A percentile compares a stretch with the other conserved stretches of the same genome.
Evolutionary conservation across 106 monocot genomes (phyloP).

Genomic region (Platanthera guangdongensis): DNA sequence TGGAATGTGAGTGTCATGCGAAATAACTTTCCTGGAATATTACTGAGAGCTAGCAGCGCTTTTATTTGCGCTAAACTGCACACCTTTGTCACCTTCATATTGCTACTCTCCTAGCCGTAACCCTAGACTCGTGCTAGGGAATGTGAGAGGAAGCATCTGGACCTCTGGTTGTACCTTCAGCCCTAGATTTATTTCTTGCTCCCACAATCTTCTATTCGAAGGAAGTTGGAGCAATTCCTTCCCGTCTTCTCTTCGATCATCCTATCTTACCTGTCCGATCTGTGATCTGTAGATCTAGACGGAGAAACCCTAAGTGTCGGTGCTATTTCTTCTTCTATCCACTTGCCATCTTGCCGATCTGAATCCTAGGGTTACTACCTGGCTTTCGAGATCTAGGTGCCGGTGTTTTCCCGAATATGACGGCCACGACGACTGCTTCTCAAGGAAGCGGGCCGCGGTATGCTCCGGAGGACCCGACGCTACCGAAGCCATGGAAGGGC

Average conservation of each 20-base stretch:
- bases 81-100: too few species aligned
- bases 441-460: slow-evolving; percentile 33
- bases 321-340: not conserved
- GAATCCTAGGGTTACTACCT: not conserved
- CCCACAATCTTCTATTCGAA: not conserved
- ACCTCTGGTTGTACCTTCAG: not conserved
- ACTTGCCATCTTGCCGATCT: not conserved
- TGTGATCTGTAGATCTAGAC: slow-evolving; percentile 2
- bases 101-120: not conserved
- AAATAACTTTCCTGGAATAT: too few species aligned
- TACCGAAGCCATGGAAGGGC: slow-evolving; percentile 60
- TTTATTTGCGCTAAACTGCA: too few species aligned
- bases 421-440: slow-evolving; percentile 9
- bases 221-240: not conserved
- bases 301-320: not conserved
- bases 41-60: too few species aligned
- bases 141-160: not conserved
- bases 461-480: slow-evolving; percentile 61
- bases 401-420: not conserved
- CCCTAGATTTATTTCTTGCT: not conserved
- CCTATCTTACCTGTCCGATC: not conserved
- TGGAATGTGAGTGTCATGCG: too few species aligned
- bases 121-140: slow-evolving; percentile 1
- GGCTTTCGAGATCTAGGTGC: not conserved
- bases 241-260: not conserved